Conservation (phyloP, 345 rosid species). For the Syzygium aqueum region DNA sequence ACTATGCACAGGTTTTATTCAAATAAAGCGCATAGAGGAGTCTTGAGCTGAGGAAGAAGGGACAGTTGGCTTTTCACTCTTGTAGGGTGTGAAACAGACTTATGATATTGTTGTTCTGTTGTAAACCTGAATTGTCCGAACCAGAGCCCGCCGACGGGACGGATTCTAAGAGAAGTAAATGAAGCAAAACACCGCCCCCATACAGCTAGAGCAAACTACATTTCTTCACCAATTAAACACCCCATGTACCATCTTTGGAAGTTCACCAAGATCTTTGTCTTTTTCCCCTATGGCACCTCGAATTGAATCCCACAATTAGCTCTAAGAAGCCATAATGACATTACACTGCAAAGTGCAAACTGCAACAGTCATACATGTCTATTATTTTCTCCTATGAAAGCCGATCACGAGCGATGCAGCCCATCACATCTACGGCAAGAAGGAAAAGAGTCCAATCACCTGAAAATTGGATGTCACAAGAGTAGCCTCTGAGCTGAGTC, state of each 20-base stretch:
- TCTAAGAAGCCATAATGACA: neutral
- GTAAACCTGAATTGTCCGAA: neutral
- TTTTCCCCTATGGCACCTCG: neutral
- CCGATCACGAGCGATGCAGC: neutral
- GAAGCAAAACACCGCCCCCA: neutral
- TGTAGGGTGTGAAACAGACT: neutral
- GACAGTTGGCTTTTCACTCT: neutral
- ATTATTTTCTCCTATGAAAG: neutral
- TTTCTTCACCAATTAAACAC: neutral
- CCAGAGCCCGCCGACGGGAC: neutral
- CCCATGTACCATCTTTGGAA: neutral
- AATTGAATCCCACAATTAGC: neutral
- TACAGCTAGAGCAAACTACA: neutral
- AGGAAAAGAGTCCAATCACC: slow-evolving; percentile 21
- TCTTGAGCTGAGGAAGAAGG: neutral
- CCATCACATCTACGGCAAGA: neutral
- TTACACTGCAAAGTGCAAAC: neutral
- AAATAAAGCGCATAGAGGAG: neutral
- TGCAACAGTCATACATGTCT: neutral
- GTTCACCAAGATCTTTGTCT: neutral
- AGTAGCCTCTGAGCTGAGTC: slow-evolving; percentile 47
- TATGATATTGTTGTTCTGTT: neutral
- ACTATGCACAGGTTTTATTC: neutral
- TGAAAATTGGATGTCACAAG: slow-evolving; percentile 64
- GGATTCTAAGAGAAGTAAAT: neutral